A percentile compares a stretch with the other conserved stretches of the same genome.
Evolutionary conservation across 352 stramenopile genomes (phyloP).

Genomic region (Phytophthora pistaciae): DNA sequence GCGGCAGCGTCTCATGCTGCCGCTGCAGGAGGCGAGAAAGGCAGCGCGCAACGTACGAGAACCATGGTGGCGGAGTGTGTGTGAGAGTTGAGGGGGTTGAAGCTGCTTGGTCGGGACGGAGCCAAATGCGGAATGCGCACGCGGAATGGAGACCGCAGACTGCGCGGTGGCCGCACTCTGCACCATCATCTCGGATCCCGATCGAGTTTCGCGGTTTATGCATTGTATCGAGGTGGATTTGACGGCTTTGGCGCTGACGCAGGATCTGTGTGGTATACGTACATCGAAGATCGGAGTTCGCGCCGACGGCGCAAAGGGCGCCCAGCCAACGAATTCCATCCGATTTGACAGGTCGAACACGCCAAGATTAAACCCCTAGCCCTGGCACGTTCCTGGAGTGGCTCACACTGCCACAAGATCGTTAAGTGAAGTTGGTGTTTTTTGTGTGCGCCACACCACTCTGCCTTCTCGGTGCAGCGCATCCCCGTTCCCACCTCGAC

Average conservation of each 20-base stretch:
- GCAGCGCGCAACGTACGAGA: conserved; percentile 50
- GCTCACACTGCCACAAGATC: conserved; percentile 30
- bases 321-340: conserved; percentile 22
- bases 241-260: background rate
- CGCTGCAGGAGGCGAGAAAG: background rate
- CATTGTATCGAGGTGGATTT: background rate
- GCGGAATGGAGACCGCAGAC: background rate
- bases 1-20: background rate
- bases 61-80: conserved; percentile 45
- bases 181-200: conserved; percentile 39
- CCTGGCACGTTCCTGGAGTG: conserved; percentile 46
- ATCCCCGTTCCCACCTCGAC: background rate
- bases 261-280: conserved; percentile 1
- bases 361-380: conserved; percentile 26
- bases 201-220: conserved; percentile 29
- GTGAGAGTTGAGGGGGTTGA: background rate
- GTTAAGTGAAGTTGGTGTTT: too few species aligned
- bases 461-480: background rate
- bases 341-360: conserved; percentile 35
- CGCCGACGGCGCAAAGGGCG: conserved; percentile 33
- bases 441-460: background rate
- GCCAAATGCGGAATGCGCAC: conserved; percentile 47
- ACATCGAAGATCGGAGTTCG: conserved; percentile 24
- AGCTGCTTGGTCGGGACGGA: conserved; percentile 25
- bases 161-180: too few species aligned